Evolutionary conservation across 108 stramenopile species (phyloP).

Genomic region (Cyclotella distinguenda): DNA sequence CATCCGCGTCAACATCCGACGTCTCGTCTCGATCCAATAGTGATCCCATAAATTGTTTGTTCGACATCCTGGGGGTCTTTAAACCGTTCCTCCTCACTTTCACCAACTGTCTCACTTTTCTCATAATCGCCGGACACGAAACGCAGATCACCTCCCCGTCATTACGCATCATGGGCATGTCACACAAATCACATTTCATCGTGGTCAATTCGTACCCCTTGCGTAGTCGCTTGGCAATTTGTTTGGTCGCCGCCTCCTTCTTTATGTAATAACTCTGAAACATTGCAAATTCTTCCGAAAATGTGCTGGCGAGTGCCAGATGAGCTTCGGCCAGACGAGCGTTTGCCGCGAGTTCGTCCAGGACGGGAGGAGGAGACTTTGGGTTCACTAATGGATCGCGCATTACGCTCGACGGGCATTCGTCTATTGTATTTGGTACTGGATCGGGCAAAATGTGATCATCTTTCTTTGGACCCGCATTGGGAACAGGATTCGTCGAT

Average conservation of each 20-base stretch:
- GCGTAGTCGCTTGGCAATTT: constrained; percentile 38
- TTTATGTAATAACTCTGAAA: constrained; percentile 31
- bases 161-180: constrained; percentile 39
- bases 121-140: constrained; percentile 33
- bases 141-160: constrained; percentile 23
- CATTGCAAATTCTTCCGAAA: constrained; percentile 41
- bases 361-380: constrained; percentile 1
- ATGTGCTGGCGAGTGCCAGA: constrained; percentile 8
- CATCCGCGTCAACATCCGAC: not conserved
- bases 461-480: not conserved
- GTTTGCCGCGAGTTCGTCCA: constrained; percentile 3
- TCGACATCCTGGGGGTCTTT: constrained; percentile 5
- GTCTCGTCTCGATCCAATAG: not conserved
- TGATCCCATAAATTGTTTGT: not conserved
- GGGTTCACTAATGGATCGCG: constrained; percentile 5
- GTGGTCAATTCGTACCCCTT: constrained; percentile 27
- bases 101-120: constrained; percentile 23
- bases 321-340: not conserved
- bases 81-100: constrained; percentile 26
- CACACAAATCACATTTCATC: constrained; percentile 31
- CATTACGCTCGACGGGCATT: no score
- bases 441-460: not conserved
- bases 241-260: constrained; percentile 36
- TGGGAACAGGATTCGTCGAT: not conserved
- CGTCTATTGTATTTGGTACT: no score